phyloP scores from a whole-genome alignment of 73 alveolate species.

The Paramecium octaurelia region DNA sequence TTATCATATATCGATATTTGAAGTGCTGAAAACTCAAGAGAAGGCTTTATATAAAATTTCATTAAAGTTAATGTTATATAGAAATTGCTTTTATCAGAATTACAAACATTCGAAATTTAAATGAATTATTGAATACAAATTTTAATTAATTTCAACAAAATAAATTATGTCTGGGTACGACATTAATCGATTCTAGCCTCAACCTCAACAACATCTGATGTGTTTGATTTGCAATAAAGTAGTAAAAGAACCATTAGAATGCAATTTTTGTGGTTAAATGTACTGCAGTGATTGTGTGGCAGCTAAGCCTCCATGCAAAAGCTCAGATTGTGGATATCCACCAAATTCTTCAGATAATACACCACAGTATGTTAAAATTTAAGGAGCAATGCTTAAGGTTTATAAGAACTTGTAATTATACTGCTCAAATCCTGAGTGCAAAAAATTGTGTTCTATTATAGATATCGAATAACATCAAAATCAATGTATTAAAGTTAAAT shows the following conservation, averaged over 20 bases:
- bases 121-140: background rate
- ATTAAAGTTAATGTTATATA: background rate
- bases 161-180: background rate
- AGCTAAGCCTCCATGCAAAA: background rate
- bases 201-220: background rate
- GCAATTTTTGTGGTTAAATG: conserved; percentile 4
- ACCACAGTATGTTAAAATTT: background rate
- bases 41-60: background rate
- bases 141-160: conserved; percentile 7
- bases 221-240: background rate
- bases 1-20: too few relatives aligned
- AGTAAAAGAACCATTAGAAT: background rate
- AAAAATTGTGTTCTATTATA: background rate
- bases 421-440: background rate
- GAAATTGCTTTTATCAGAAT: background rate
- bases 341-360: background rate
- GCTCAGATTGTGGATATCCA: background rate
- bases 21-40: background rate
- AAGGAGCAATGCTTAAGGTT: conserved; percentile 3
- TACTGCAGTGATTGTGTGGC: background rate
- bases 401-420: background rate
- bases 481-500: background rate
- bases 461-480: background rate
- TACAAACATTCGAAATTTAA: background rate
- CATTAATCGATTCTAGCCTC: background rate